Evolutionary conservation across 176 grass and related monocot species (phyloP).

Genomic region (Neostapfia colusana): DNA sequence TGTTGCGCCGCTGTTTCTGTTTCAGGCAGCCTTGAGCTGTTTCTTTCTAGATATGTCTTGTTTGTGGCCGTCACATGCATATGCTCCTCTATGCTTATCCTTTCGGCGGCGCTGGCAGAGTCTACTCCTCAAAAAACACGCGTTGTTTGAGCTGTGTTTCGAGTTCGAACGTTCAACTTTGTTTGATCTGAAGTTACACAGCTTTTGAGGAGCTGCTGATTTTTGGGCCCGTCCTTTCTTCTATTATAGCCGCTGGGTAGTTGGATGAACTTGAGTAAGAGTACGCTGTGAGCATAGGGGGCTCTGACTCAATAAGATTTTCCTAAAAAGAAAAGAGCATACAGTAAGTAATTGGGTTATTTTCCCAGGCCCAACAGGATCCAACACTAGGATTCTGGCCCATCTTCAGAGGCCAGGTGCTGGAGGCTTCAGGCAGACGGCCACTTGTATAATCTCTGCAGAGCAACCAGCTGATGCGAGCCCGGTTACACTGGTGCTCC

Average conservation of each 20-base stretch:
- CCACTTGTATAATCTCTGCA: no score
- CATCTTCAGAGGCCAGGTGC: not conserved
- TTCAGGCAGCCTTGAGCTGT: not conserved
- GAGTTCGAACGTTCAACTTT: not conserved
- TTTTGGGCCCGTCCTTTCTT: no score
- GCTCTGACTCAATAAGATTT: no score
- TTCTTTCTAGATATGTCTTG: not conserved
- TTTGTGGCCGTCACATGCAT: conserved; percentile 32
- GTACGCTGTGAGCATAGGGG: not conserved
- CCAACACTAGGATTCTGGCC: not conserved
- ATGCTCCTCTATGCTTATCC: not conserved
- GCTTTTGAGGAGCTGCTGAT: no score
- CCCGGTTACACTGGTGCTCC: no score
- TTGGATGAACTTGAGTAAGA: not conserved
- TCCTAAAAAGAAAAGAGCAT: no score
- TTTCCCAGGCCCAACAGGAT: not conserved
- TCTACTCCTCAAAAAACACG: not conserved
- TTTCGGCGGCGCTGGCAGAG: not conserved
- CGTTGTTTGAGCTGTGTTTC: not conserved
- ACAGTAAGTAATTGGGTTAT: not conserved
- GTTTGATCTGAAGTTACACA: no score
- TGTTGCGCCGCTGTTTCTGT: conserved; percentile 37
- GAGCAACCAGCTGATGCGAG: not conserved
- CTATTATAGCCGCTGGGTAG: not conserved
- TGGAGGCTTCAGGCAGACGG: no score